Evolutionary conservation across 352 stramenopile species (phyloP).

Genomic region (Lagenidium giganteum): DNA sequence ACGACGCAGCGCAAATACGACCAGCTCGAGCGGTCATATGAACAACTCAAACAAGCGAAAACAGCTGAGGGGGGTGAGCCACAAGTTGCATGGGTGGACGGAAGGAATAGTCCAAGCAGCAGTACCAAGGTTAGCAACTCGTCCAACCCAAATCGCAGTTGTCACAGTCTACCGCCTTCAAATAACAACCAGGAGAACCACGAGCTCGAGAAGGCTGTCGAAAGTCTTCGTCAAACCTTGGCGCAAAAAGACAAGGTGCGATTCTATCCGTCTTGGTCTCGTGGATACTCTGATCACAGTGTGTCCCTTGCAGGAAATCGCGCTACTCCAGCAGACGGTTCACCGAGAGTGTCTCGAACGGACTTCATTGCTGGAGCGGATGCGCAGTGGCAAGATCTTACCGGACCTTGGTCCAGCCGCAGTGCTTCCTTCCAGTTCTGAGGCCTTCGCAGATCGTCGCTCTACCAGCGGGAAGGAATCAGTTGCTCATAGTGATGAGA

Average conservation of each 20-base stretch:
- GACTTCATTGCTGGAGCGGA: constrained; percentile 69
- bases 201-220: constrained; percentile 35
- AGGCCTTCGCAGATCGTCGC: neutral
- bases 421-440: neutral
- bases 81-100: constrained; percentile 10
- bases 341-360: constrained; percentile 79
- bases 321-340: constrained; percentile 71
- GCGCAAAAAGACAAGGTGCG: constrained; percentile 42
- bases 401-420: constrained; percentile 29
- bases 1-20: constrained; percentile 22
- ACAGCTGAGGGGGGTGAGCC: constrained; percentile 1
- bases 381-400: constrained; percentile 61
- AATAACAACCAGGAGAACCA: constrained; percentile 37
- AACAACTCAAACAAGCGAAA: constrained; percentile 10
- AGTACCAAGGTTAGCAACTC: constrained; percentile 12
- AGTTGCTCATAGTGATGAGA: constrained; percentile 14
- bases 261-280: neutral
- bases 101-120: neutral
- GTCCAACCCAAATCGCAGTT: neutral
- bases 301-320: constrained; percentile 65
- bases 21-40: too few species aligned
- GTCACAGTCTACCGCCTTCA: neutral
- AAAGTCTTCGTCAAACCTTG: constrained; percentile 29
- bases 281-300: too few species aligned
- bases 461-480: constrained; percentile 3